These are phyloP conservation scores for Linanthus parryae DNA, from an alignment of 148 eudicot genomes.

Conservation along the genomic window DNA sequence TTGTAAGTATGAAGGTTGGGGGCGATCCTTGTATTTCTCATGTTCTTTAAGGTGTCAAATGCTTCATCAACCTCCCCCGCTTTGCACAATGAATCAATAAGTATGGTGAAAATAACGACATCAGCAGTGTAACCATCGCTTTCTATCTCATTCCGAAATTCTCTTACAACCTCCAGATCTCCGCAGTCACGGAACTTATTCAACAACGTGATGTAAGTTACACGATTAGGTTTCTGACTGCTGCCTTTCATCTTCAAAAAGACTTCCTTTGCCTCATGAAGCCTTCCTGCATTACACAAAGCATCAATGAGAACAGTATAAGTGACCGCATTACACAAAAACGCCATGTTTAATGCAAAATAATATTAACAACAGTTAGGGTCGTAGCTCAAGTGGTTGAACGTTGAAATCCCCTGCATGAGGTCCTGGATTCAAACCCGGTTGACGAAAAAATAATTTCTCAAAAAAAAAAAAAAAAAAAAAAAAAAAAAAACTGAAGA, in stretches of 20 bases:
- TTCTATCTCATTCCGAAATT: slow-evolving; percentile 68
- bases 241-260: slow-evolving; percentile 69
- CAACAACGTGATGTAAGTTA: slow-evolving; percentile 82
- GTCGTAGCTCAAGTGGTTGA: no score
- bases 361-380: no score
- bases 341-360: no score
- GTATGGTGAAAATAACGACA: slow-evolving; percentile 79
- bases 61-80: slow-evolving; percentile 58
- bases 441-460: no score
- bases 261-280: slow-evolving; percentile 59
- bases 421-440: no score
- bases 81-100: slow-evolving; percentile 68
- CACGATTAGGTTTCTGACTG: slow-evolving; percentile 77
- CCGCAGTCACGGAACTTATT: slow-evolving; percentile 72
- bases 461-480: no score
- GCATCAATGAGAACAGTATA: slow-evolving; percentile 82
- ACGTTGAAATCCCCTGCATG: no score
- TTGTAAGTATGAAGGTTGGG: slow-evolving; percentile 93
- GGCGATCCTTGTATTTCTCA: slow-evolving; percentile 47
- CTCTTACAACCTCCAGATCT: slow-evolving; percentile 59
- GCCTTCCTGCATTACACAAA: slow-evolving; percentile 66
- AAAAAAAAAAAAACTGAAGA: no score
- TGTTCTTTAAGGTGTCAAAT: slow-evolving; percentile 44
- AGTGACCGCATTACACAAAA: slow-evolving; percentile 78
- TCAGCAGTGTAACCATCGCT: slow-evolving; percentile 75